Base-by-base conservation (phyloP, 257 asterid species). In the Nicotiana sylvestris region DNA sequence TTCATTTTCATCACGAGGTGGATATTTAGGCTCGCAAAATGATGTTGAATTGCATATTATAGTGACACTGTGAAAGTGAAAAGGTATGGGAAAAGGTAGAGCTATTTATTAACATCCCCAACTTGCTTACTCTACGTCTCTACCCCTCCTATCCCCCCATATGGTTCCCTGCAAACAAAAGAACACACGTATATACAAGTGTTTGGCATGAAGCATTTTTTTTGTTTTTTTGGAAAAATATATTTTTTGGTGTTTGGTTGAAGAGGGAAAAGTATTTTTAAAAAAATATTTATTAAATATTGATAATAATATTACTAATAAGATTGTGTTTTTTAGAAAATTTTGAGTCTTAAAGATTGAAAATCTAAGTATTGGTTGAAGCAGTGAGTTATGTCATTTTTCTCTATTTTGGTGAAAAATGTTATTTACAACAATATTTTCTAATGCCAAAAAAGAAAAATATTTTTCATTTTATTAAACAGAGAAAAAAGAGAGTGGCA, bases 1-100 rank as follows among this genome's bases (percentile, higher is more conserved):
- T 74, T 74, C 80, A 49, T 74, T 74, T 74, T 74, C 80, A 74
- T 74, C 80, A 74, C 80, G 80, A 74, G 80, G 80, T 74, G 62
- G 62, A 49, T 46, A 49, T 74, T 49, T 33, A 74, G 80, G 80
- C 80, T 49, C 62, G 62, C 27, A 74, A 13, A 49, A 46, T n/a
- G 5, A 74, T 49, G 80, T 5, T 3, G 35, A 49, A 46, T 72
- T 13, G 6, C 25, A 61, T 6, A 74, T 49, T 46, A 74, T 25
- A 49, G 80, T 27, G 62, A 74, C 62, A 74, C 62, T 74, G 8
- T 72, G 80, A 49, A 74, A 74, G 29, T 74, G 78, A 74, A 74
- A 74, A 74, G 21, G 80, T 74, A 74, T 74, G 80, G 62, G 62
- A 74, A 49, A 49, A 49, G 80, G 61, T 49, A 3, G 39, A 74